Percentiles rank a stretch among this genome's conserved stretches.
Conservation (phyloP, 768 basidiomycete genomes). For the Hygrophorus pudorinus region DNA sequence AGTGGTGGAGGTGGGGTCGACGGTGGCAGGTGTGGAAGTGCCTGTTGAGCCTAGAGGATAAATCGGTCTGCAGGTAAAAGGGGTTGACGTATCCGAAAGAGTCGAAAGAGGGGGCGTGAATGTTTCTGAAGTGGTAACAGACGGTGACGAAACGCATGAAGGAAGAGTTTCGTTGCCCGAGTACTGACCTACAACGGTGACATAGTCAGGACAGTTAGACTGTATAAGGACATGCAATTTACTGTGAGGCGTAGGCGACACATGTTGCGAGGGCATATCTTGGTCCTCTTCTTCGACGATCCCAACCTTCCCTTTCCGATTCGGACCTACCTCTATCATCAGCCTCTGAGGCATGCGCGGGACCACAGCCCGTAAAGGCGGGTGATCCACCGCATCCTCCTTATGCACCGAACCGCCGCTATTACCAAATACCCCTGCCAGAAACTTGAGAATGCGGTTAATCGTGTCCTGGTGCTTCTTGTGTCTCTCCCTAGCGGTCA, state of each 20-base stretch:
- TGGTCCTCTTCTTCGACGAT: constrained; percentile 32
- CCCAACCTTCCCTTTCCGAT: constrained; percentile 25
- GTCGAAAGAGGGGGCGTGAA: neutral
- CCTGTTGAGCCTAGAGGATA: neutral
- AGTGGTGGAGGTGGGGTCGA: neutral
- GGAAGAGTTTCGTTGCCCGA: neutral
- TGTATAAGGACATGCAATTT: neutral
- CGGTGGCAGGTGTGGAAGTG: neutral
- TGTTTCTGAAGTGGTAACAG: neutral
- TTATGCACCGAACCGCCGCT: constrained; percentile 32
- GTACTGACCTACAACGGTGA: too few species aligned
- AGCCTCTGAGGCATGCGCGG: constrained; percentile 44
- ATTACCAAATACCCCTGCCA: constrained; percentile 82
- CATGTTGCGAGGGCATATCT: constrained; percentile 15
- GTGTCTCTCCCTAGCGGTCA: constrained; percentile 66
- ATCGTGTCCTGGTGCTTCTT: constrained; percentile 96
- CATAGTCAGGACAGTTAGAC: too few species aligned
- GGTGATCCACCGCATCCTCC: constrained; percentile 20
- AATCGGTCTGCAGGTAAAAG: constrained; percentile 7
- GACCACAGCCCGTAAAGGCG: constrained; percentile 31
- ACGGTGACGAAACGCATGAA: neutral
- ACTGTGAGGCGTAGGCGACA: neutral
- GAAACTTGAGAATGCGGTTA: constrained; percentile 88
- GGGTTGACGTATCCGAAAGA: neutral
- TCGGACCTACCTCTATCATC: constrained; percentile 52